Base-by-base conservation (phyloP, 164 flowering plant genomes). In the Magnolia officinalis region DNA sequence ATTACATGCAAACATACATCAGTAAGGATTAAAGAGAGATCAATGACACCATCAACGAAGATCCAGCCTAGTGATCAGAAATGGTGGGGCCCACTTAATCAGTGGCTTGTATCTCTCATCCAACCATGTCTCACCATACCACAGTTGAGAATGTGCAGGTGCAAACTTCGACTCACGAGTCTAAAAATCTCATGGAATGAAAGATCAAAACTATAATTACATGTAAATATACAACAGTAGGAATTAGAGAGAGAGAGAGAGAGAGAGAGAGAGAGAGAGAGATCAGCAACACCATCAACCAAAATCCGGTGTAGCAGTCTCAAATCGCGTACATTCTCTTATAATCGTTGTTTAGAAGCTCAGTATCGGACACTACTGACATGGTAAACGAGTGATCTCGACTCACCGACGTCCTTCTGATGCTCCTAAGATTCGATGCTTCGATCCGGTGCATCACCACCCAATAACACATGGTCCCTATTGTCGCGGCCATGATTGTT, bases 271-370 rank as follows among this genome's bases (percentile, higher is more conserved):
- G 37, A 31, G 37, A 31, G 37, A 37, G 45, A 37, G 45, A 37
- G 6, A 37, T 3, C 4, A 37, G 45, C 45, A 37, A 37, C 45
- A 37, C 45, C 45, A 37, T 37, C 45, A 37, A 37, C 45, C 2
- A 37, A 37, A 16, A 23, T 55, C 45, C 45, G 6, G 45, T 37
- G 45, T 37, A 37, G 29, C 45, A 37, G 45, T 67, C 59, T 86
- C 82, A 94, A 77, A 94, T 86, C 58, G 97, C 97, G 78, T 92
- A 94, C 92, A 95, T 91, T 76, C 77, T 90, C 86, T 91, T 95
- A 73, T 73, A 86, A 37, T 92, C 91, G 63, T 72, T 87, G 73
- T 81, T 73, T 8, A 88, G 37, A 9, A 86, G 68, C 77, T 93
- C 98, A 1, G 91, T 21, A 71, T 93, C 98, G 1, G 98, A 90